A percentile compares a stretch with the other conserved stretches of the same genome.
Evolutionary conservation across 306 rosid genomes (phyloP).

Genomic region (Quercus dentata): DNA sequence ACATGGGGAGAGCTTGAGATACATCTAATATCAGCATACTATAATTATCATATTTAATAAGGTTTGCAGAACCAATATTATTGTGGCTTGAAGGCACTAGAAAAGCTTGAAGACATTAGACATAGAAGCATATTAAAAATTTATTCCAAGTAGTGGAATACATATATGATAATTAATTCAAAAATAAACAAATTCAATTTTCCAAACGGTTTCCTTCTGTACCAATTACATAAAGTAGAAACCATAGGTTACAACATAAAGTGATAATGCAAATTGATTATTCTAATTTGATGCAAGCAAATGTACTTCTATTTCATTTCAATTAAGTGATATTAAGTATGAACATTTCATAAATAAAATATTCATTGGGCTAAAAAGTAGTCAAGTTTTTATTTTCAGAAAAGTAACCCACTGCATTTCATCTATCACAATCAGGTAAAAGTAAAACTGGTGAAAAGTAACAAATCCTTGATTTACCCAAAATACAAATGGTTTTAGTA

Average conservation of each 20-base stretch:
- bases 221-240: too few species aligned
- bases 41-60: neutral
- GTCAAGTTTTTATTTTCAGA: neutral
- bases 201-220: too few species aligned
- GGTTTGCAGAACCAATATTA: neutral
- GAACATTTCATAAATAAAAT: conserved; percentile 5
- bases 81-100: neutral
- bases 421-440: neutral
- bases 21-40: neutral
- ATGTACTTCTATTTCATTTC: too few species aligned
- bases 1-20: too few species aligned
- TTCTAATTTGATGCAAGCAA: too few species aligned
- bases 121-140: neutral
- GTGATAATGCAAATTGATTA: too few species aligned
- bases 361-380: neutral
- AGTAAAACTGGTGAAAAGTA: neutral
- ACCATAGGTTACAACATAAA: too few species aligned
- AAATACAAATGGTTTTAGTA: neutral
- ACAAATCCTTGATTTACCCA: neutral
- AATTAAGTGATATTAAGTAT: neutral
- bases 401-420: neutral
- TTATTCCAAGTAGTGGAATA: neutral
- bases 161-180: too few species aligned
- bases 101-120: neutral
- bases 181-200: too few species aligned